Evolutionary conservation across 148 eudicot species (phyloP).

Genomic region (Euryodendron excelsum): DNA sequence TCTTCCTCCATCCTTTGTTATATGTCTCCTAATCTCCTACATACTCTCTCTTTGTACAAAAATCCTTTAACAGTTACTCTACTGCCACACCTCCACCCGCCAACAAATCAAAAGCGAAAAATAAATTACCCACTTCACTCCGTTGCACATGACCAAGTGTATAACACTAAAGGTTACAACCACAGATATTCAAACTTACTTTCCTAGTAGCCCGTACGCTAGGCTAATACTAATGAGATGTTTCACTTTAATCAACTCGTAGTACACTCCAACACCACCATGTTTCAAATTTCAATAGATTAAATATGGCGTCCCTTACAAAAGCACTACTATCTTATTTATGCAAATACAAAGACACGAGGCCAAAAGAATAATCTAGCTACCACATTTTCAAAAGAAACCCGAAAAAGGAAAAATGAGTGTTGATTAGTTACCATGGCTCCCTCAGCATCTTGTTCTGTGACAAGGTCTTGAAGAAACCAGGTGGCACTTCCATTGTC

Average conservation of each 20-base stretch:
- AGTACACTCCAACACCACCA: background rate
- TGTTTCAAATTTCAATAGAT: background rate
- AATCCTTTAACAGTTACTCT: background rate
- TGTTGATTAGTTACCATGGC: constrained; percentile 39
- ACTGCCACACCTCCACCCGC: background rate
- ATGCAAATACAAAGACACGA: background rate
- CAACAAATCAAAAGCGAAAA: background rate
- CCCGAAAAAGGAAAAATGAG: background rate
- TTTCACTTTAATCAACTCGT: background rate
- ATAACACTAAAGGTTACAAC: background rate
- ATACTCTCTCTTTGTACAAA: background rate
- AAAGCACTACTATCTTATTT: background rate
- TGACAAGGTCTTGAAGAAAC: constrained; percentile 93
- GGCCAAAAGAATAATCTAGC: background rate
- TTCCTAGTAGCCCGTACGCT: background rate
- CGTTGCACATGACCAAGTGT: background rate
- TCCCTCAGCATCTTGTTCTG: constrained; percentile 84
- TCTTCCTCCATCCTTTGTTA: background rate
- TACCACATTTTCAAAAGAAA: background rate
- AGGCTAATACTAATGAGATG: background rate
- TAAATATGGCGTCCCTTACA: background rate
- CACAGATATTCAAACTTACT: background rate
- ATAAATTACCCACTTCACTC: background rate
- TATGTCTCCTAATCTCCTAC: background rate
- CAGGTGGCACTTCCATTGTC: constrained; percentile 84